Percentiles rank a stretch among this genome's conserved stretches.
Evolutionary conservation across 2,329 filamentous ascomycete species (phyloP).

Genomic region (Fusarium sp.): DNA sequence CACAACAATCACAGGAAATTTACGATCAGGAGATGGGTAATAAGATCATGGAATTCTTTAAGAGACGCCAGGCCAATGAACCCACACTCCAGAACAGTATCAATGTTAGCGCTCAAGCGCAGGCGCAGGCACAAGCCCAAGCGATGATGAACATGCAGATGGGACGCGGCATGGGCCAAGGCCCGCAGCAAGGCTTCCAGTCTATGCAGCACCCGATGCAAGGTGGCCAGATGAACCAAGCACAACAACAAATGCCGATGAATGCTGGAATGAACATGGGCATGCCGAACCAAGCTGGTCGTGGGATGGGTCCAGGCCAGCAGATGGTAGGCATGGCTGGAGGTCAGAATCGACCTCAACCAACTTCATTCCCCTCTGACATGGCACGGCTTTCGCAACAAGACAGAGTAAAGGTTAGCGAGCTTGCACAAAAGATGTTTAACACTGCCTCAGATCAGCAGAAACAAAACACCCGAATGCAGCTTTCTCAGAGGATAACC

Average conservation of each 20-base stretch:
- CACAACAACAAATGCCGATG: conserved; percentile 47
- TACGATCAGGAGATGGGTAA: conserved; percentile 61
- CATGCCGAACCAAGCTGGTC: conserved; percentile 51
- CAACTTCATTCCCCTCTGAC: conserved; percentile 44
- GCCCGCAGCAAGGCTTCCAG: conserved; percentile 65
- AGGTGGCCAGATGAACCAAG: conserved; percentile 61
- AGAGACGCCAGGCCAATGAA: conserved; percentile 62
- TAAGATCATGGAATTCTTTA: conserved; percentile 61
- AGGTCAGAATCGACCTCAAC: conserved; percentile 47
- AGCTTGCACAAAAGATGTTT: conserved; percentile 56
- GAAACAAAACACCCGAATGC: conserved; percentile 50
- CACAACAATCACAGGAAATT: conserved; percentile 51
- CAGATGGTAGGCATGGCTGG: conserved; percentile 53
- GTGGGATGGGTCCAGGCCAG: conserved; percentile 56
- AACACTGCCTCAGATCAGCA: conserved; percentile 55
- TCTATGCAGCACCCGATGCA: conserved; percentile 70
- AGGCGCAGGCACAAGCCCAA: conserved; percentile 52
- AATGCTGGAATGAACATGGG: conserved; percentile 47
- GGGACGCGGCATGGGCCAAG: conserved; percentile 61
- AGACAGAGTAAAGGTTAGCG: conserved; percentile 58
- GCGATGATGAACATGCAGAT: conserved; percentile 66
- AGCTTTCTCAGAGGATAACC: conserved; percentile 51
- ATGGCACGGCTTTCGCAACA: conserved; percentile 54
- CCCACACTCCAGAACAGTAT: conserved; percentile 61
- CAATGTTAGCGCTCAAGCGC: conserved; percentile 56